Evolutionary conservation across 495 filamentous ascomycete species (phyloP), one percentile per base, ranked within the genome.

Genomic region (Neurospora tetraspora): DNA sequence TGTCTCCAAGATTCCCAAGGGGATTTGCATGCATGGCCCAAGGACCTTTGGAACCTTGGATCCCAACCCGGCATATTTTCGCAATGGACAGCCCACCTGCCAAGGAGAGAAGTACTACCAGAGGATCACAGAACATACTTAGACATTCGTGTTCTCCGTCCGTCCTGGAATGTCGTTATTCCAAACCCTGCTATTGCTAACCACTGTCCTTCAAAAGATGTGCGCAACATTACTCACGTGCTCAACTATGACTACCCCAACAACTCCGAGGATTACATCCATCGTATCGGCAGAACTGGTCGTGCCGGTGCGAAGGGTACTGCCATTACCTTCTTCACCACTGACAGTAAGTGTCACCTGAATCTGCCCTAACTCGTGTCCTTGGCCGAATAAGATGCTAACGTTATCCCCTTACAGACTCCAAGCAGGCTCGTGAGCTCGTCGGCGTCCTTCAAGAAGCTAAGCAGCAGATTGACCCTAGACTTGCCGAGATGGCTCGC

Each of bases 231-330:
- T 85, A 98, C 95, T 83, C 96, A 99, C 86, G 96, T 99, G 86
- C 88, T 99, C 85, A 99, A 99, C 91, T 98, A 98, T 92, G 96
- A 99, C 84, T 97, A 97, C 82, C 96, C 96, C 81, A 98, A 98
- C 88, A 99, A 99, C 87, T 98, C 96, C 83, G 96, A 99, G 85
- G 95, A 98, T 83, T 99, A 99, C 79, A 95, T 99, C 82, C 96
- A 99, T 84, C 93, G 96, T 84, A 99, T 99, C 86, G 96, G 92
- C 82, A 90, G 94, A 89, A 98, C 95, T 83, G 95, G 93, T 81
- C 93, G 95, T 89, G 96, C 95, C 76, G 96, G 96, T 82, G 89
- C 91, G 74, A 94, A 91, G 74, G 95, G 95, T 81, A 93, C 93
- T 77, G 95, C 95, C 75, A 96, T 98, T 79, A 98, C 95, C 69